Evolutionary conservation across 257 asterid species (phyloP).

Genomic region (Penstemon eatonii): DNA sequence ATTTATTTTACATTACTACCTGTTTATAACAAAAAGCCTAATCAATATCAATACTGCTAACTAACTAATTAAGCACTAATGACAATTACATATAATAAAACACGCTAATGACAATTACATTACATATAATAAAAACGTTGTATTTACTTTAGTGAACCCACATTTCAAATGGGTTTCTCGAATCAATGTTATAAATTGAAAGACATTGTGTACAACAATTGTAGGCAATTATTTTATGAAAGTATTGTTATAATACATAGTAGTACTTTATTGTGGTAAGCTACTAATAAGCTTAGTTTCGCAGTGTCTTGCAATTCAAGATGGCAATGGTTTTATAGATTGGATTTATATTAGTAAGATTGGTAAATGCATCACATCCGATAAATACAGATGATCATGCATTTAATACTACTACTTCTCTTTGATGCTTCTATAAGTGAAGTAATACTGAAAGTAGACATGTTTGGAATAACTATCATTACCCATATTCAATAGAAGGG

Average conservation of each 20-base stretch:
- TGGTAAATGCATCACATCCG: background rate
- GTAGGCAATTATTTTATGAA: too few relatives aligned
- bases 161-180: too few relatives aligned
- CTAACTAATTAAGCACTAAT: too few relatives aligned
- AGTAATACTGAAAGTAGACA: background rate
- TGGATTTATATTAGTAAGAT: slow-evolving; percentile 1
- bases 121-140: too few relatives aligned
- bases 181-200: too few relatives aligned
- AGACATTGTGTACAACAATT: too few relatives aligned
- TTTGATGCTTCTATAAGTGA: background rate
- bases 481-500: slow-evolving; percentile 6
- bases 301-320: background rate
- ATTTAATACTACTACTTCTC: slow-evolving; percentile 3
- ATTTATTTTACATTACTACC: background rate
- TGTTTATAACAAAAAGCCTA: too few relatives aligned
- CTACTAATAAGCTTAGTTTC: background rate
- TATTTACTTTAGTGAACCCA: too few relatives aligned
- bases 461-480: background rate
- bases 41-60: too few relatives aligned
- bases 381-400: slow-evolving; percentile 3
- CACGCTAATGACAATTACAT: too few relatives aligned
- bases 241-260: background rate
- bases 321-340: background rate
- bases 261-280: background rate
- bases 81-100: too few relatives aligned